A percentile compares a stretch with the other conserved stretches of the same genome.
phyloP scores from a whole-genome alignment of 495 filamentous ascomycete species.

The Penicillium silybi region DNA sequence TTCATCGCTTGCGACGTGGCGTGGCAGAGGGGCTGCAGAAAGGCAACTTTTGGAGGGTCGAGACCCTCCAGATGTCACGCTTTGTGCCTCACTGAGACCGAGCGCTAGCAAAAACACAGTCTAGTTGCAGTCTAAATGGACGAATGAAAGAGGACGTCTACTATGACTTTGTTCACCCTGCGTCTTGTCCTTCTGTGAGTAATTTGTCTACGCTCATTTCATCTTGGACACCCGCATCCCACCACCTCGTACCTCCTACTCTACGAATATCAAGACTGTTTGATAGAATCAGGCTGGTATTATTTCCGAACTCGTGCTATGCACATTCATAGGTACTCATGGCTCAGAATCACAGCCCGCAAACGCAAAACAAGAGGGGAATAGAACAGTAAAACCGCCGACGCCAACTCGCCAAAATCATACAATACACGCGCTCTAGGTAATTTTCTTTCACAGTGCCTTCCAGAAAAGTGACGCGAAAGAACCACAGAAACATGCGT shows the following conservation, averaged over 20 bases:
- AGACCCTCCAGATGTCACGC: constrained; percentile 1
- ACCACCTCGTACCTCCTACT: not conserved
- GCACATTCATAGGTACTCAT: not conserved
- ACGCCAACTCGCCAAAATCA: constrained; percentile 33
- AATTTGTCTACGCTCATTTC: not conserved
- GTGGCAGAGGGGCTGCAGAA: not conserved
- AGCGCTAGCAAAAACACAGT: not conserved
- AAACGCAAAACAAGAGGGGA: constrained; percentile 11
- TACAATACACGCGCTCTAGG: constrained; percentile 50
- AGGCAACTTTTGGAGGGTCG: not conserved
- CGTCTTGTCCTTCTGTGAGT: not conserved
- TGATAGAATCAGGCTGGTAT: constrained; percentile 3
- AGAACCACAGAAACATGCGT: constrained; percentile 29
- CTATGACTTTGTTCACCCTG: not conserved
- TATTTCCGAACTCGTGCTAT: constrained; percentile 10
- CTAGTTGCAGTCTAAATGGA: not conserved
- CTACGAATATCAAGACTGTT: not conserved
- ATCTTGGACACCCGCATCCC: not conserved
- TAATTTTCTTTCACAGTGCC: constrained; percentile 36
- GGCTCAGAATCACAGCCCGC: constrained; percentile 1
- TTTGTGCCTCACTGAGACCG: not conserved
- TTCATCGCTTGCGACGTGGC: not conserved
- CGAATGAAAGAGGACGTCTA: not conserved
- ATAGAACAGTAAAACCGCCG: constrained; percentile 21
- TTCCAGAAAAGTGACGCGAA: constrained; percentile 31